Evolutionary conservation across 192 early-diverging fungal genomes (phyloP), one percentile per base, ranked within the genome.

Genomic region (Umbelopsis sp.): DNA sequence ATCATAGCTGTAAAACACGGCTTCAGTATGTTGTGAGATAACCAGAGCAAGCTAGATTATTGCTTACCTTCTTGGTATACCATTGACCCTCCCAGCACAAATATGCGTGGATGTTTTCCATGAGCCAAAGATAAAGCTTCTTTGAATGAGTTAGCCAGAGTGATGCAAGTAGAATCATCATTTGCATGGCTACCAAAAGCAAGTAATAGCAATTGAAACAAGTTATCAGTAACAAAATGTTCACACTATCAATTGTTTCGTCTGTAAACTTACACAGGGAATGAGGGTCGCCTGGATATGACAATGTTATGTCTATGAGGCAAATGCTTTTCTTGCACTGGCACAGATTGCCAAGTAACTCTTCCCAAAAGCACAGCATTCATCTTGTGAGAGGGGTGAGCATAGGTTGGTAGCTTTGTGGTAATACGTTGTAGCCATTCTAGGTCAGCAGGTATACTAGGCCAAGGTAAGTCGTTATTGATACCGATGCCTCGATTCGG

Each of bases 281-380:
- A 61, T 1, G 55, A 33, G 12, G 5, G 21, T 35, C 33, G 25
- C 13, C 55, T 27, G 4, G 55, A 61, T 33, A 61, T 61, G 6
- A 61, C 55, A 35, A 61, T 18, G 33, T 61, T 61, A 13, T 61
- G 55, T 35, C 55, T 23, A 16, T 61, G 33, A 12, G 55, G 55
- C 30, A 61, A 61, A 37, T 61, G 55, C 25, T 35, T 61, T 61
- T 61, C 55, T n/a, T 61, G 11, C 13, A 61, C 55, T 18, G 55
- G 55, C 27, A 27, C 55, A n/a, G 55, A 61, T 35, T 61, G 55
- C 55, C 55, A 61, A 33, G 55, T 61, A 13, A 61, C 55, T 61
- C 55, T 33, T 15, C 55, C 55, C 3, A 61, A 25, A 33, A 61
- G 30, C 30, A 61, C 55, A 13, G 55, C 55, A 61, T 61, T 61